Conservation (phyloP, 371 early-diverging fungal species). For the Rhizopus arrhizus region DNA sequence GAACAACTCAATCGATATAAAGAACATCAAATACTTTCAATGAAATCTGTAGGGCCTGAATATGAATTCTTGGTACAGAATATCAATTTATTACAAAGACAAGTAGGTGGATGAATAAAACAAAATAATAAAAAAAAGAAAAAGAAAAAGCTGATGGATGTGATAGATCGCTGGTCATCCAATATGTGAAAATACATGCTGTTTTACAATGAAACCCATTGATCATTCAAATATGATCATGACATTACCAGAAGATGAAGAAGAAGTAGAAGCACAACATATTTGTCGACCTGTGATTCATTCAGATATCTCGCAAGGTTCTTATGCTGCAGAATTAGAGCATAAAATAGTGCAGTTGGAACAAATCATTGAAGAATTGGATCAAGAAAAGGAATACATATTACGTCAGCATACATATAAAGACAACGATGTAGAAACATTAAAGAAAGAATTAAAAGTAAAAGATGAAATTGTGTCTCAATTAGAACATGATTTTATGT, state of each 20-base stretch:
- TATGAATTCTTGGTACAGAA: slow-evolving; percentile 58
- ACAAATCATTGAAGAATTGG: slow-evolving; percentile 45
- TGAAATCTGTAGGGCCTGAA: slow-evolving; percentile 56
- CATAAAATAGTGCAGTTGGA: slow-evolving; percentile 45
- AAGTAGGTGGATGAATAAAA: slow-evolving; percentile 30
- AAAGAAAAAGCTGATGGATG: neutral
- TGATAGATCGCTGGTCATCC: slow-evolving; percentile 47
- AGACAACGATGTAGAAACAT: slow-evolving; percentile 48
- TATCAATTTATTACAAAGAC: slow-evolving; percentile 53
- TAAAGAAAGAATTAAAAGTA: slow-evolving; percentile 50
- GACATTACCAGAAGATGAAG: slow-evolving; percentile 41
- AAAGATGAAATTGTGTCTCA: slow-evolving; percentile 57
- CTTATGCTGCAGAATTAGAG: slow-evolving; percentile 50
- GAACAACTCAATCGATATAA: slow-evolving; percentile 19
- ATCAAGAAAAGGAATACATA: slow-evolving; percentile 43
- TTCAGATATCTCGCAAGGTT: slow-evolving; percentile 49
- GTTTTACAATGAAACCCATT: slow-evolving; percentile 49
- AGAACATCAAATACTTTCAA: slow-evolving; percentile 43
- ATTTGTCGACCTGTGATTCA: slow-evolving; percentile 57
- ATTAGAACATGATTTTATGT: slow-evolving; percentile 52
- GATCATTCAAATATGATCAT: slow-evolving; percentile 51
- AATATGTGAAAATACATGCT: slow-evolving; percentile 50
- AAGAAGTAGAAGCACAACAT: slow-evolving; percentile 50
- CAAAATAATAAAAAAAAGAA: neutral
- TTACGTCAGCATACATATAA: slow-evolving; percentile 41